phyloP scores from a whole-genome alignment of 805 yeast species.

The Lipomyces yamanashiensis region DNA sequence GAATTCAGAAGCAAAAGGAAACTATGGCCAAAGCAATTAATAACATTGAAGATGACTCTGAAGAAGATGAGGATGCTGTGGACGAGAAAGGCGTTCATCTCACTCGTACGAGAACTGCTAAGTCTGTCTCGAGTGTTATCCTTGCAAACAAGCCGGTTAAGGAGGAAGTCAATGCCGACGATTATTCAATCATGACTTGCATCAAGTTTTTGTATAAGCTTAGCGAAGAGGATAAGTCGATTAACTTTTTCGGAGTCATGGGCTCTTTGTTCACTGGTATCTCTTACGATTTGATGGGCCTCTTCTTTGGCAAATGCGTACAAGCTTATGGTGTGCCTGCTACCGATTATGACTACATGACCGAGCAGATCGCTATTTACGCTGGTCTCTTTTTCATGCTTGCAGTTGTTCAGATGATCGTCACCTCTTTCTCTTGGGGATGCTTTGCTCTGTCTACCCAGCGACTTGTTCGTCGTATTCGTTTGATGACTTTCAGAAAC shows the following conservation, averaged over 20 bases:
- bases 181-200: slow-evolving; percentile 19
- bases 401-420: slow-evolving; percentile 22
- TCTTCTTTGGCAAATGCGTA: slow-evolving; percentile 33
- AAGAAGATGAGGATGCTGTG: slow-evolving; percentile 6
- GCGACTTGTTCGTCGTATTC: slow-evolving; percentile 39
- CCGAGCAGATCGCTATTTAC: slow-evolving; percentile 17
- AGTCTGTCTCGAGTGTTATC: slow-evolving; percentile 21
- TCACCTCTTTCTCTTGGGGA: slow-evolving; percentile 12
- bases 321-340: slow-evolving; percentile 15
- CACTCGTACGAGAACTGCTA: slow-evolving; percentile 16
- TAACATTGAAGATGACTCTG: slow-evolving; percentile 1
- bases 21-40: slow-evolving; percentile 7
- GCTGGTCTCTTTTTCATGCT: slow-evolving; percentile 33
- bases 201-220: slow-evolving; percentile 16
- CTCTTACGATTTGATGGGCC: slow-evolving; percentile 45
- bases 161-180: slow-evolving; percentile 7
- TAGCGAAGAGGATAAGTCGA: slow-evolving; percentile 15
- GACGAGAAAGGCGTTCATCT: slow-evolving; percentile 6
- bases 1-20: slow-evolving; percentile 31
- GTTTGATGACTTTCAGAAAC: slow-evolving; percentile 37
- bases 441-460: slow-evolving; percentile 29
- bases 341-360: slow-evolving; percentile 35
- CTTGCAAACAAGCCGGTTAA: slow-evolving; percentile 9
- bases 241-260: slow-evolving; percentile 14
- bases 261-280: slow-evolving; percentile 45